A percentile compares a stretch with the other conserved stretches of the same genome.
Conservation (phyloP, 2,329 filamentous ascomycete genomes). For the Trichophyton rubrum region DNA sequence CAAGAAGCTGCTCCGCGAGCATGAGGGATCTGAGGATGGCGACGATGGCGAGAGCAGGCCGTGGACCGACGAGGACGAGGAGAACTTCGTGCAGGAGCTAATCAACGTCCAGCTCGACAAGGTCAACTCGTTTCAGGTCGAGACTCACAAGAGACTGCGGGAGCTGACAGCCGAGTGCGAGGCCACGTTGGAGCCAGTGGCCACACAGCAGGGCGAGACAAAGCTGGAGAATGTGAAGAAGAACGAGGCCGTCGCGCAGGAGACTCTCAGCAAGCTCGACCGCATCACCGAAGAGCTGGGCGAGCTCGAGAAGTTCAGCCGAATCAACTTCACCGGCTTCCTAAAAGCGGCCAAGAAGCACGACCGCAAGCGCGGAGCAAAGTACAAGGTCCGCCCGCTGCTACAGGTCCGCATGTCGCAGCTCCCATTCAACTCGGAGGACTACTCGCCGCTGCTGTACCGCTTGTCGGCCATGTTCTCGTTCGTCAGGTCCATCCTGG, state of each 20-base stretch:
- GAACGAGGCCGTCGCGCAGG: slow-evolving; percentile 45
- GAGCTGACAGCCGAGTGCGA: slow-evolving; percentile 65
- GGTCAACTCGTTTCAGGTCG: slow-evolving; percentile 76
- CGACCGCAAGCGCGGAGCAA: slow-evolving; percentile 76
- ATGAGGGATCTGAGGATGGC: slow-evolving; percentile 40
- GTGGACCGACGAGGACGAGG: slow-evolving; percentile 93
- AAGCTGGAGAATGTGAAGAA: slow-evolving; percentile 30
- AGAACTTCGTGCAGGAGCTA: slow-evolving; percentile 84
- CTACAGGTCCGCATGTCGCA: slow-evolving; percentile 81
- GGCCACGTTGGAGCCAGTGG: slow-evolving; percentile 49
- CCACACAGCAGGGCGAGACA: slow-evolving; percentile 26
- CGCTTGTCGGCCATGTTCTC: slow-evolving; percentile 89
- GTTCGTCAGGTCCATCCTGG: slow-evolving; percentile 70
- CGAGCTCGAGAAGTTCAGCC: slow-evolving; percentile 88
- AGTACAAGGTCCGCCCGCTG: slow-evolving; percentile 81
- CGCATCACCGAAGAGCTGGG: slow-evolving; percentile 64
- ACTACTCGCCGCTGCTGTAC: slow-evolving; percentile 80
- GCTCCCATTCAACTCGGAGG: slow-evolving; percentile 88
- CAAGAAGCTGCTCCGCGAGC: slow-evolving; percentile 76
- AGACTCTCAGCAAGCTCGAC: slow-evolving; percentile 70
- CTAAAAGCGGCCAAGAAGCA: slow-evolving; percentile 99
- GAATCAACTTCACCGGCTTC: slow-evolving; percentile 94
- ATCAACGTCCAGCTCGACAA: slow-evolving; percentile 93
- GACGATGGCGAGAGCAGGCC: slow-evolving; percentile 42
- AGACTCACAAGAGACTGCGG: slow-evolving; percentile 67